Base-by-base conservation (phyloP, 768 basidiomycete genomes). In the Tylopilus felleus region DNA sequence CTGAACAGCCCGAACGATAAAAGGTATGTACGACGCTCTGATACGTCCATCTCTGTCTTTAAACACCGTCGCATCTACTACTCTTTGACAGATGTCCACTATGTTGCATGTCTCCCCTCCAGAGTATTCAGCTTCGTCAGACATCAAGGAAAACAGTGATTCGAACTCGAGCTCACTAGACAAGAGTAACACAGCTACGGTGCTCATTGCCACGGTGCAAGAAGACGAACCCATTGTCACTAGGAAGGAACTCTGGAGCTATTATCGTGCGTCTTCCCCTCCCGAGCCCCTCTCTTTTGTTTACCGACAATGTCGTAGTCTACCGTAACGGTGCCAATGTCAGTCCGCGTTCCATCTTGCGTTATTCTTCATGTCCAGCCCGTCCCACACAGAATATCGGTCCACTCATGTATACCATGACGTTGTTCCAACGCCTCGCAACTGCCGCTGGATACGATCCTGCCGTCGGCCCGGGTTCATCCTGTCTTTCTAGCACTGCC, bases 281-380 rank as follows among this genome's bases (percentile, higher is more conserved):
- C 19, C 5, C 29, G 12, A 16, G 6, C 14, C 9, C 6, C 47
- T 29, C 23, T 31, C 33, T 53, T 16, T 36, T n/a, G 36, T 6
- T 46, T 56, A 41, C 44, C 44, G 25, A 51, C 38, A 7, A 25
- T 21, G 2, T 23, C n/a, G 41, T 49, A 91, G 89, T 90, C 53
- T 90, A 90, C 64, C 88, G 84, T 70, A 92, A 90, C 54, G 89
- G 88, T 49, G 82, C 90, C 58, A 90, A 88, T 67, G 86, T 87
- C 59, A n/a, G 77, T 8, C 14, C 16, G 36, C 22, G 14, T 40
- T 9, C 6, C 22, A 16, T 45, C 8, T 33, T 5, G 14, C 17
- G n/a, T 39, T 12, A 5, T 43, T 28, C 16, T 17, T 39, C 23
- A 10, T 25, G 7, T 5, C 43, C 21, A 54, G 36, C 28, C 25